Base-by-base conservation (phyloP, 805 yeast genomes). In the Komagataella ulmi region DNA sequence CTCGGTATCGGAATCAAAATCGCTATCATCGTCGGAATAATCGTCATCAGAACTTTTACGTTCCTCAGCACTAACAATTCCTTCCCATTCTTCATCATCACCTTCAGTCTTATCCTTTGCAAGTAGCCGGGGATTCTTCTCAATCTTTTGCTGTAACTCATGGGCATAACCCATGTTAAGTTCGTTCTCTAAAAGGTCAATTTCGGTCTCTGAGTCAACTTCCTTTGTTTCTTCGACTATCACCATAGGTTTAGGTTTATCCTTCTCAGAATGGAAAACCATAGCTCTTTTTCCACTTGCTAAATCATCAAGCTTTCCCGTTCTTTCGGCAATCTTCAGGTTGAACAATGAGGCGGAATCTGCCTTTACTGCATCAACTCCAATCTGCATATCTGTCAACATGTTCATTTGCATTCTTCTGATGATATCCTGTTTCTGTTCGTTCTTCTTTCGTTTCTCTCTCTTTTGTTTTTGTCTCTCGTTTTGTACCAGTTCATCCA, bases 391-490 rank as follows among this genome's bases (percentile, higher is more conserved):
- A 61, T 95, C 96, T 5, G 97, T 87, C 53, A 86, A 72, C 96
- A 93, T 90, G 66, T 87, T 88, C 91, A 93, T 83, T 70, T 93
- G 97, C 86, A 88, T 83, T 71, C 98, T 80, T 49, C 77, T 74
- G 49, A 91, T 79, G 63, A 91, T 97, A 66, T 85, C 87, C 65
- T 88, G 96, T 61, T 88, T 88, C 55, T 67, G 57, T 67, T 90
- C 97, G 64, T 93, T 89, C 51, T 78, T 77, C 59, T 75, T 81
- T 65, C 96, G 83, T 66, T 83, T 87, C 58, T 85, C 95, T 62
- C 97, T 81, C 66, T 83, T 90, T 49, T 68, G 69, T 58, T 80
- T 79, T 56, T 81, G 75, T 58, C 80, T 76, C 57, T 85, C 88
- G 58, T 79, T 85, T 24, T 80, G 88, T 52, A 81, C 76, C 58